These are phyloP conservation scores for Lomentospora prolificans DNA, from an alignment of 2,329 filamentous ascomycete genomes.

Conservation along the genomic window DNA sequence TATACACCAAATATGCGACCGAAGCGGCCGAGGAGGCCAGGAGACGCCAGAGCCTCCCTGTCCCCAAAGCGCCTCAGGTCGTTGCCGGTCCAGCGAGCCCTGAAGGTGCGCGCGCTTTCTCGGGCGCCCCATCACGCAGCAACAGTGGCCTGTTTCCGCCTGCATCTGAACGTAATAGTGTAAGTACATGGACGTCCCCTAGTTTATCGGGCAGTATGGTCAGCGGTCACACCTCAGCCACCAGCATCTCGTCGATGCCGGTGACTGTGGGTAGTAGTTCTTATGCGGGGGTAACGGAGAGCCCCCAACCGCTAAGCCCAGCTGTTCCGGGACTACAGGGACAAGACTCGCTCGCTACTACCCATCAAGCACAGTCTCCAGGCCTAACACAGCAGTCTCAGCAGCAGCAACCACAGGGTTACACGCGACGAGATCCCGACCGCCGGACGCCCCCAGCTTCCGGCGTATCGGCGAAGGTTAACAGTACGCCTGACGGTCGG, in stretches of 20 bases:
- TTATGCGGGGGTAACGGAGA: conserved; percentile 70
- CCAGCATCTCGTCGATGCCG: conserved; percentile 39
- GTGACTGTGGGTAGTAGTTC: conserved; percentile 37
- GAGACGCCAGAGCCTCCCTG: conserved; percentile 61
- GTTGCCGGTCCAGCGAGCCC: conserved; percentile 40
- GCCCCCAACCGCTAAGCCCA: conserved; percentile 75
- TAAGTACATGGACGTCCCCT: conserved; percentile 45
- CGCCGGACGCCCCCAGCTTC: conserved; percentile 42
- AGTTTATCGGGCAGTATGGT: conserved; percentile 33
- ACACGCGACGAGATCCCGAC: conserved; percentile 46
- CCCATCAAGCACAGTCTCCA: conserved; percentile 40
- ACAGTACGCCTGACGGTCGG: conserved; percentile 3
- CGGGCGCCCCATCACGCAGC: conserved; percentile 44
- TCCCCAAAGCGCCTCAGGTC: conserved; percentile 64
- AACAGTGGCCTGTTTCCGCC: conserved; percentile 51
- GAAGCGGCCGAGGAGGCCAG: conserved; percentile 41
- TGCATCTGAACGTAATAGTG: conserved; percentile 44
- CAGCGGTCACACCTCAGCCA: conserved; percentile 35
- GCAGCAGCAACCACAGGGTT: conserved; percentile 28
- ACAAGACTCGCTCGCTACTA: conserved; percentile 21
- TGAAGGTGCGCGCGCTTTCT: conserved; percentile 18
- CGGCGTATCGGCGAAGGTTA: conserved; percentile 16
- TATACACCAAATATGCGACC: conserved; percentile 11
- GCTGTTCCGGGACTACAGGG: conserved; percentile 29
- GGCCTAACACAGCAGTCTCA: conserved; percentile 55